Evolutionary conservation across 2,329 filamentous ascomycete species (phyloP).

Genomic region (Ophiostoma novo-ulmi): DNA sequence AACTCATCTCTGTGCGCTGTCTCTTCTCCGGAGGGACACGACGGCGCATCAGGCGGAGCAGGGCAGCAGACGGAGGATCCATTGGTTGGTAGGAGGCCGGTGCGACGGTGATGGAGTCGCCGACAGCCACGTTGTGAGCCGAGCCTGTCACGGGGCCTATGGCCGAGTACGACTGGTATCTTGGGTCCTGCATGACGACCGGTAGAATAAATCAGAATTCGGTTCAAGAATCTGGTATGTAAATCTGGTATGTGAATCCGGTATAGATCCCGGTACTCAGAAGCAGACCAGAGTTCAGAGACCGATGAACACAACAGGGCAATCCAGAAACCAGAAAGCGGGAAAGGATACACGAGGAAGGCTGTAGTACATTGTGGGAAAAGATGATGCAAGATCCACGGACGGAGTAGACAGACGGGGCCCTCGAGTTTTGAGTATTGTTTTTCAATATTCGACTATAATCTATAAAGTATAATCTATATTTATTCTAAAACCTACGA

Average conservation of each 20-base stretch:
- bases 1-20: slow-evolving; percentile 29
- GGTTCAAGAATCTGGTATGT: background rate
- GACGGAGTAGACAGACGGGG: slow-evolving; percentile 1
- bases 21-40: slow-evolving; percentile 28
- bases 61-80: slow-evolving; percentile 21
- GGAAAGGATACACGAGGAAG: background rate
- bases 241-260: background rate
- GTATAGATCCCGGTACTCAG: background rate
- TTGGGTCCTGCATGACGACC: slow-evolving; percentile 10
- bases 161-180: slow-evolving; percentile 11
- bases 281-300: background rate
- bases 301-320: background rate
- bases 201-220: background rate
- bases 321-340: background rate
- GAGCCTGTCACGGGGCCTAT: background rate
- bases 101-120: slow-evolving; percentile 11
- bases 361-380: background rate
- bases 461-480: background rate
- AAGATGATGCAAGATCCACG: slow-evolving; percentile 5
- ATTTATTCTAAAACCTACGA: background rate
- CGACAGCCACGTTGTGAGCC: background rate
- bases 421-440: slow-evolving; percentile 2
- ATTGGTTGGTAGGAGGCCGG: slow-evolving; percentile 11
- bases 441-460: background rate
- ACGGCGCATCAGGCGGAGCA: slow-evolving; percentile 28